Base-by-base conservation (phyloP, 2,329 filamentous ascomycete genomes). In the Fusarium sp. region DNA sequence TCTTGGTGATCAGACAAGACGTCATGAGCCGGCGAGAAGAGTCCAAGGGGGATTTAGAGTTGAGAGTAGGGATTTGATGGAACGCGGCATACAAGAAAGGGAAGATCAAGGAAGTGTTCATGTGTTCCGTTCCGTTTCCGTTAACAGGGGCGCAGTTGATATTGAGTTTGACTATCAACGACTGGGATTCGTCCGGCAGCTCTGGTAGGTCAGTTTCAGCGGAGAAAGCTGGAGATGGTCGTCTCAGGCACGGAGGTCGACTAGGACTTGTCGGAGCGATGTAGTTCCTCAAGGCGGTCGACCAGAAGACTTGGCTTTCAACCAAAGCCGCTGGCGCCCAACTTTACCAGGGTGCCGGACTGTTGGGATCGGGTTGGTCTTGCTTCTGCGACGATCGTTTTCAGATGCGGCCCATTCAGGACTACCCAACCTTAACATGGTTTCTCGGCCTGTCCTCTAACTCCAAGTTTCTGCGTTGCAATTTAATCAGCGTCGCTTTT, bases 251-350 rank as follows among this genome's bases (percentile, higher is more conserved):
- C 59, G 56, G 56, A 69, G 71, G 74, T 73, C 71, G 63, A 58
- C 63, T 42, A 47, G 57, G 25, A 56, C 40, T 57, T 71, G 47
- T 72, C 68, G 69, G 68, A 38, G 68, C 69, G 56, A 67, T 40
- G 53, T 16, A 47, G 40, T 67, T 38, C 52, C 72, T 71, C 35
- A 65, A 74, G 71, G 71, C 47, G 67, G 71, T 64, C 35, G 62
- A 74, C 42, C 71, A 73, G 64, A 71, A 71, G 71, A 77, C 68
- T 67, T 77, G 75, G 75, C 75, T 74, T 75, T 75, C 67, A 64
- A 61, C 73, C 71, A 64, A 76, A 69, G 67, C 73, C 73, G 69
- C 75, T 76, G 75, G 73, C 75, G 75, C 71, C 71, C 71, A 52
- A 72, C 71, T 65, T 68, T 73, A 74, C 71, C 75, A 64, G 71